Base-by-base conservation (phyloP, 495 filamentous ascomycete genomes). In the Neurospora sp. region DNA sequence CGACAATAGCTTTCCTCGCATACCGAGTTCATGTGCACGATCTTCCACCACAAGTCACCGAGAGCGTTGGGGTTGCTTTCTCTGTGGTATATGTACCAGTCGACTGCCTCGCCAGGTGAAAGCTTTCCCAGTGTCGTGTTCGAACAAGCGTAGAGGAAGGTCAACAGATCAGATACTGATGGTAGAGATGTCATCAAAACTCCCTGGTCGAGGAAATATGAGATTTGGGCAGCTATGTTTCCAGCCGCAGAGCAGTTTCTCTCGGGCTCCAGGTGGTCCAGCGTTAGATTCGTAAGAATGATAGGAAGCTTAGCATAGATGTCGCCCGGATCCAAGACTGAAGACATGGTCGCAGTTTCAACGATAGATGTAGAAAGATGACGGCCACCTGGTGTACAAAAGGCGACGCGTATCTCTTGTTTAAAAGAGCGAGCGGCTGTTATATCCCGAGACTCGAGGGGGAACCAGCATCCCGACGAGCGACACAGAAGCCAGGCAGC, bases 201-300 rank as follows among this genome's bases (percentile, higher is more conserved):
- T 0, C 0, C 41, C 41, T 42, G 41, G 41, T 42, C 41, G 41
- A 42, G 14, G 16, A 42, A 42, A 3, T 18, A 18, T 42, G 41
- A 18, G 5, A 42, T 42, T 16, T 42, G 41, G 8, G 41, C 41
- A 18, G 41, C 41, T 0, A 42, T 18, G 0, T 0, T 42, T 16
- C 41, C 41, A 42, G 41, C 16, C 16, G 41, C 41, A 18, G 41
- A 3, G 41, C 41, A 48, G n/a, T 20, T 20, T 48, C 44, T n/a
- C 1, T 48, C 44, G 0, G 44, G 44, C 44, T 20, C 0, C 0
- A 20, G 2, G 44, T 20, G n/a, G 44, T 48, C 44, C 3, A 48
- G n/a, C 9, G n/a, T 20, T 4, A 20, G 9, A 0, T 20, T 48
- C 9, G 1, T 10, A 2, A 20, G 44, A 0, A 2, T 5, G 0